Evolutionary conservation across 306 rosid species (phyloP), one percentile per base, ranked within the genome.

Genomic region (Vicia sativa): DNA sequence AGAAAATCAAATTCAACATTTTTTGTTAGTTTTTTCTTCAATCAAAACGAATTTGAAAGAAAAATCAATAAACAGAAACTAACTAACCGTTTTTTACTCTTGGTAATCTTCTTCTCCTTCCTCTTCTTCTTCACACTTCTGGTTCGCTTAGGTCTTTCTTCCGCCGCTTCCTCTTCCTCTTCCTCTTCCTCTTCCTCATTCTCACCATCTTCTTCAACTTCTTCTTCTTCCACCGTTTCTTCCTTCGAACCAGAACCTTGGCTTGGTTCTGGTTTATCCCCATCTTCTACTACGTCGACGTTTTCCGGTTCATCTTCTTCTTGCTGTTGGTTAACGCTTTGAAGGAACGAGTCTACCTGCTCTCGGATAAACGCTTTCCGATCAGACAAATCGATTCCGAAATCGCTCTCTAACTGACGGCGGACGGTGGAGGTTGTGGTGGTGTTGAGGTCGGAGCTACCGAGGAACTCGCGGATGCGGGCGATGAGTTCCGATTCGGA

Each of bases 401-500:
- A 89, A 77, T 89, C 92, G 39, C 18, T 66, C 80, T 89, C 88
- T 55, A 89, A 73, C 78, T 82, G 83, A 45, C 92, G 92, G 77
- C 96, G 92, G 15, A 89, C 90, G 67, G 78, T 82, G 67, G 82
- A 74, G 35, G 85, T 84, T 35, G 92, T 84, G 64, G 96, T 86
- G 60, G 88, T 84, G 72, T 75, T 68, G 41, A 86, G 87, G 90
- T 89, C 90, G 38, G 92, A 84, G 79, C 65, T 73, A 25, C 90
- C 83, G 55, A 89, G 96, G 66, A 86, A 86, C 67, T 86, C 90
- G 11, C 77, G 90, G 75, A 86, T 88, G 81, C 92, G 90, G 25
- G 49, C 83, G 81, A 89, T 84, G n/a, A 86, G 88, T 65, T 89
- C 96, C 77, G 87, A 86, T 70, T 89, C 90, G 71, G 88, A 80